phyloP scores from a whole-genome alignment of 2,329 filamentous ascomycete genomes.

The Berkeleyomyces basicola region DNA sequence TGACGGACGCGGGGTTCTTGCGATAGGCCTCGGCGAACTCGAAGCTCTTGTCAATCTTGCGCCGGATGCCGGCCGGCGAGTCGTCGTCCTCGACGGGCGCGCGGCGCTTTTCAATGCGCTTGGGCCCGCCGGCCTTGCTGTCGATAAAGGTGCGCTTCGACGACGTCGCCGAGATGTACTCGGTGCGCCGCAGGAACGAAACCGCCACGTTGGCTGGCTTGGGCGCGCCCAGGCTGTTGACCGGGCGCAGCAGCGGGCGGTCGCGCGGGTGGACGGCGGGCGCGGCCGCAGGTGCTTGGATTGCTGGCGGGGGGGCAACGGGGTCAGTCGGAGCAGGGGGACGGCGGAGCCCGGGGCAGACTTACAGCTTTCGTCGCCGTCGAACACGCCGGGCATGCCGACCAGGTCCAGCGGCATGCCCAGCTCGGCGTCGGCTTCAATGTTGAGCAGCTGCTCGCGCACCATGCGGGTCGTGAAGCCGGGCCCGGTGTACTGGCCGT shows the following conservation, averaged over 20 bases:
- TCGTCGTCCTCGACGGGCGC: constrained; percentile 43
- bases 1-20: constrained; percentile 36
- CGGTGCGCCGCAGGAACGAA: constrained; percentile 87
- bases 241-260: constrained; percentile 63
- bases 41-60: constrained; percentile 48
- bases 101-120: constrained; percentile 22
- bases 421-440: constrained; percentile 92
- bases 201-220: constrained; percentile 61
- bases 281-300: constrained; percentile 58
- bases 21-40: constrained; percentile 35
- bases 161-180: constrained; percentile 63
- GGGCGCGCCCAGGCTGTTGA: constrained; percentile 72
- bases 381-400: constrained; percentile 85
- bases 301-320: constrained; percentile 36
- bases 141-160: constrained; percentile 23
- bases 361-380: constrained; percentile 85
- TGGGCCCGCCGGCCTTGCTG: constrained; percentile 1
- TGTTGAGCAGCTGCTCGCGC: constrained; percentile 83
- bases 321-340: neutral
- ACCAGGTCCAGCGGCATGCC: constrained; percentile 95
- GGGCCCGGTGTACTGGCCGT: constrained; percentile 76
- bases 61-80: constrained; percentile 49
- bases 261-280: constrained; percentile 69
- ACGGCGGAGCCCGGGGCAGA: constrained; percentile 14
- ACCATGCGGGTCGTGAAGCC: constrained; percentile 79